Base-by-base conservation (phyloP, 371 early-diverging fungal genomes). In the Chytridium lagenaria region DNA sequence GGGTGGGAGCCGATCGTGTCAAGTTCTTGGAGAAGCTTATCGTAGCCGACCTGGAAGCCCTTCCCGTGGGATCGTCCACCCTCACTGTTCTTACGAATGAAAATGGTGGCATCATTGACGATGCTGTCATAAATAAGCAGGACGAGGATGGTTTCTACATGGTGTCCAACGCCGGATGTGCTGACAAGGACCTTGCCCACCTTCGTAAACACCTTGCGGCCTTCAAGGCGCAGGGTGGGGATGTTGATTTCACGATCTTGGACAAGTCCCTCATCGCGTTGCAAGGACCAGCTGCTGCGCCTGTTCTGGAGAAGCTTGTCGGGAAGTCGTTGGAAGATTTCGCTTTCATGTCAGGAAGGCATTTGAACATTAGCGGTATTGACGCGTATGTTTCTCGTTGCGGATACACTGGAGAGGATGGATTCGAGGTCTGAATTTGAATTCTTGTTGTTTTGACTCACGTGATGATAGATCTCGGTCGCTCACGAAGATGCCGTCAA, bases 361-460 rank as follows among this genome's bases (percentile, higher is more conserved):
- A 81, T 70, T 80, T 95, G 80, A 89, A 89, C 2, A 81, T 98
- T 67, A 87, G 85, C 57, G 95, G 95, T 66, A 85, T 93, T 30
- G 88, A 88, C 15, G 92, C 92, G 77, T 95, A 95, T 75, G 90
- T 97, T 37, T 93, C 98, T 44, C 92, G 99, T 50, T 95, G 94
- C 38, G 99, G 99, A 28, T 98, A 98, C 86, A 98, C 99, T 67
- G 99, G 99, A 64, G 99, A 98, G 83, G 99, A 98, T 83, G 99
- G 99, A n/a, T 98, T 98, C 78, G 99, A 98, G 88, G 92, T 93
- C 78, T 1, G 55, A 0, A 40, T 3, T 28, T 51, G 0, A 12
- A 37, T 38, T 34, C 51, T 22, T 49, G 37, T n/a, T 50, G 34
- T 15, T 23, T 34, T 22, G 34, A 23, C 34, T 44, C 22, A 37